Evolutionary conservation across 768 basidiomycete species (phyloP).

Genomic region (Macrocybe gigantea): DNA sequence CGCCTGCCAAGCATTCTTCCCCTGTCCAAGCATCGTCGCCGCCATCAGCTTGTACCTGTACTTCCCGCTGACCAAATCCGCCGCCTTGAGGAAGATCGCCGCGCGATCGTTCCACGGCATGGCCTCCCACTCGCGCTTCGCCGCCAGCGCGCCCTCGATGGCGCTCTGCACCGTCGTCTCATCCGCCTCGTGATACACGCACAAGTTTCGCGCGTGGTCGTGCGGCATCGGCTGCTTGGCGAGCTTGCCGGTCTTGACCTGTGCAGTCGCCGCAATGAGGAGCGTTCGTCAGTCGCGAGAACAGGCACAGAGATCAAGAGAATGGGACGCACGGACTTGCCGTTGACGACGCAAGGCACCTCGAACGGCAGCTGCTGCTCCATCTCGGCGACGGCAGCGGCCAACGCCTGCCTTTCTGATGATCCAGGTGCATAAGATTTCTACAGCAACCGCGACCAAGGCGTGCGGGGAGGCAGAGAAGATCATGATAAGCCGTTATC

Average conservation of each 20-base stretch:
- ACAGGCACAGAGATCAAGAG: background rate
- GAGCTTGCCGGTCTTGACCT: constrained; percentile 79
- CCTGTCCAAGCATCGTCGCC: constrained; percentile 96
- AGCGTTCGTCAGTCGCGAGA: background rate
- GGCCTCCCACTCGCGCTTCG: constrained; percentile 86
- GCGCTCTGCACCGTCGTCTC: constrained; percentile 67
- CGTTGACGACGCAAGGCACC: constrained; percentile 90
- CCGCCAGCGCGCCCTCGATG: constrained; percentile 82
- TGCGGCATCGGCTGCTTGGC: constrained; percentile 82
- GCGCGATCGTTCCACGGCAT: constrained; percentile 97
- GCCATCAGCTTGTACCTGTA: constrained; percentile 94
- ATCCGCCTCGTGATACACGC: constrained; percentile 87
- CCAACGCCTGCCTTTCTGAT: constrained; percentile 65
- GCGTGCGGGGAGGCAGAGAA: background rate
- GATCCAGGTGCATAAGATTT: constrained; percentile 75
- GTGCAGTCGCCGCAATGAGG: constrained; percentile 3
- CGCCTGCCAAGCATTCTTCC: constrained; percentile 99
- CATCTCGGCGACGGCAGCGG: constrained; percentile 75
- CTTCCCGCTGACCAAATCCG: constrained; percentile 92
- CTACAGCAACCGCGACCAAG: constrained; percentile 28
- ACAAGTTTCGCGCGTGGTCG: constrained; percentile 77
- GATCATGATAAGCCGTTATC: background rate
- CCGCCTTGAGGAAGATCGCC: constrained; percentile 97
- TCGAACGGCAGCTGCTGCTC: constrained; percentile 81
- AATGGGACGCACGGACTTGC: constrained; percentile 57